A percentile compares a stretch with the other conserved stretches of the same genome.
These are phyloP conservation scores for Acmispon strigosus DNA, from an alignment of 306 rosid species.

Conservation along the genomic window DNA sequence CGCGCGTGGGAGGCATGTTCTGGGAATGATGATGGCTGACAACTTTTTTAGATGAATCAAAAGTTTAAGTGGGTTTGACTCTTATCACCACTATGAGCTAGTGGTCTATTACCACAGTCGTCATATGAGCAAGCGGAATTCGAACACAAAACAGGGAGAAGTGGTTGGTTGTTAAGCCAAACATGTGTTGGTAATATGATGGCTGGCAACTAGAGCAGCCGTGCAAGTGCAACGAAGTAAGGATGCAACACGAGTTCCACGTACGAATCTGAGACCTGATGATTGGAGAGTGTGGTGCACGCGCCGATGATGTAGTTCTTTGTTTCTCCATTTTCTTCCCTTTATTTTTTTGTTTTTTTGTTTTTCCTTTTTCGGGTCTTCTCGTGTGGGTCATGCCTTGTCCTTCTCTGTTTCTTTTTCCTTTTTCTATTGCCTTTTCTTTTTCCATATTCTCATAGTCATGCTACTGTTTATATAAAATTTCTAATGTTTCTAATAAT, in stretches of 20 bases:
- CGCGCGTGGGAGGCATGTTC: slow-evolving; percentile 46
- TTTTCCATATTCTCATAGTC: background rate
- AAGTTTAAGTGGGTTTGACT: too few species aligned
- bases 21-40: background rate
- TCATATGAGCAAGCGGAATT: too few species aligned
- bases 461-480: background rate
- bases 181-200: background rate
- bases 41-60: too few species aligned
- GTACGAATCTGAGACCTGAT: slow-evolving; percentile 32
- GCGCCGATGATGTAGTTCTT: slow-evolving; percentile 22
- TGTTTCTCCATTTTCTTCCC: background rate
- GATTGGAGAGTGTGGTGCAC: slow-evolving; percentile 50
- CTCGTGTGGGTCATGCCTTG: slow-evolving; percentile 48
- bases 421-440: background rate
- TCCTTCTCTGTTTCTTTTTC: slow-evolving; percentile 36
- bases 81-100: too few species aligned
- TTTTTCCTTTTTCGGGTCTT: slow-evolving; percentile 35
- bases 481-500: background rate
- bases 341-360: too few species aligned
- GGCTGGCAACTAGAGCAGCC: background rate
- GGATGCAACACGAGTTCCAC: slow-evolving; percentile 30
- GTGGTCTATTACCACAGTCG: too few species aligned
- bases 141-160: too few species aligned
- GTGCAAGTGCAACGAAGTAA: slow-evolving; percentile 13
- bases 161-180: too few species aligned